Conservation (phyloP, 73 alveolate species). For the Breviolum minutum region DNA sequence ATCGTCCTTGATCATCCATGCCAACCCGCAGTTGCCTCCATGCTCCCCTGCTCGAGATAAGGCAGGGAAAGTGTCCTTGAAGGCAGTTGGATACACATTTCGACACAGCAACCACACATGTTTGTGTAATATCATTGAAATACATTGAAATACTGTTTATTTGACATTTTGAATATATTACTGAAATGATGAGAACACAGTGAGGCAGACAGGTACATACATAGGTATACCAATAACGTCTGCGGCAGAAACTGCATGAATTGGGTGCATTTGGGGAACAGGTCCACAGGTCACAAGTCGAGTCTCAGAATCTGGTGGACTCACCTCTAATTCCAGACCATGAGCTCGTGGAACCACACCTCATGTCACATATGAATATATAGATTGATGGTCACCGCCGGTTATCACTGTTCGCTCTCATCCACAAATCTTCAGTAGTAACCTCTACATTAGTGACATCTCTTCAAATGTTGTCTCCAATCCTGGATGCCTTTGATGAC, state of each 20-base stretch:
- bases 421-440: too few relatives aligned
- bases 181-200: not conserved
- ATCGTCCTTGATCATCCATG: too few relatives aligned
- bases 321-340: constrained; percentile 67
- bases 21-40: not conserved
- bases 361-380: not conserved
- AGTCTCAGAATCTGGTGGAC: constrained; percentile 50
- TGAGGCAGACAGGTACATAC: not conserved
- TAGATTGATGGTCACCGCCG: not conserved
- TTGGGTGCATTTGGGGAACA: not conserved
- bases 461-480: too few relatives aligned
- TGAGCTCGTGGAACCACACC: constrained; percentile 17
- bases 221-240: not conserved
- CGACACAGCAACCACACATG: too few relatives aligned
- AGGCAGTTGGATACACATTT: too few relatives aligned
- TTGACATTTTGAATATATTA: too few relatives aligned
- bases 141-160: not conserved
- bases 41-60: not conserved
- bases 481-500: too few relatives aligned
- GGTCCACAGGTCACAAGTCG: not conserved
- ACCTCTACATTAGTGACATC: too few relatives aligned
- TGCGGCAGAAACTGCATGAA: not conserved
- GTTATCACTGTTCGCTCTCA: too few relatives aligned
- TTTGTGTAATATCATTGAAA: not conserved
- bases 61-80: constrained; percentile 7